Conservation (phyloP, 2,329 filamentous ascomycete genomes). For the Dactylellina cionopaga region DNA sequence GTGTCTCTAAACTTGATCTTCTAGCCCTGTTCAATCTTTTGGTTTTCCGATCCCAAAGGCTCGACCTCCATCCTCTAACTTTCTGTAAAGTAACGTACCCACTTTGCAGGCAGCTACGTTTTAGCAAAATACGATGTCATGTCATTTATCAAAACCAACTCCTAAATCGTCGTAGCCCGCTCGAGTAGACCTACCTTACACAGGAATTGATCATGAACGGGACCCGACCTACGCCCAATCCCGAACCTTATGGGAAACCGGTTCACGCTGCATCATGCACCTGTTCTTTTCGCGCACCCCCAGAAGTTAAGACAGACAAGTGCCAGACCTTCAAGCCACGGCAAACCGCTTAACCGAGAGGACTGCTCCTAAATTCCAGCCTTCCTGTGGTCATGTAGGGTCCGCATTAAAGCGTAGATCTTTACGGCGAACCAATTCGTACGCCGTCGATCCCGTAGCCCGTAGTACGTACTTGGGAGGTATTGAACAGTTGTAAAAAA, state of each 20-base stretch:
- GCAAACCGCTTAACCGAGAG: constrained; percentile 38
- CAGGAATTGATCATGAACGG: neutral
- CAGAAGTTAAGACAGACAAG: no score
- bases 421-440: neutral
- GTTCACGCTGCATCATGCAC: constrained; percentile 34
- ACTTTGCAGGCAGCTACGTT: constrained; percentile 21
- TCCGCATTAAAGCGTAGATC: constrained; percentile 17
- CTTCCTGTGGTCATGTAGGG: neutral
- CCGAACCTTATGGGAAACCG: constrained; percentile 36
- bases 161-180: constrained; percentile 21
- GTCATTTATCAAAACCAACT: constrained; percentile 6
- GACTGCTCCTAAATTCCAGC: no score
- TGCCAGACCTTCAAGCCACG: constrained; percentile 19
- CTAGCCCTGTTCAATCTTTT: neutral
- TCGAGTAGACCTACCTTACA: constrained; percentile 39
- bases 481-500: no score
- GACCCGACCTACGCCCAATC: constrained; percentile 1
- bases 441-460: constrained; percentile 5
- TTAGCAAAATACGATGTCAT: constrained; percentile 25
- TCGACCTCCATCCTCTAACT: constrained; percentile 26
- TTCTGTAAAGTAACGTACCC: neutral
- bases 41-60: constrained; percentile 7
- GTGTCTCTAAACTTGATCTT: constrained; percentile 24
- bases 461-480: constrained; percentile 9
- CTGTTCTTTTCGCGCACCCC: neutral